A percentile compares a stretch with the other conserved stretches of the same genome.
Evolutionary conservation across 192 early-diverging fungal species (phyloP).

Genomic region (Globomyces pollinis-pini): DNA sequence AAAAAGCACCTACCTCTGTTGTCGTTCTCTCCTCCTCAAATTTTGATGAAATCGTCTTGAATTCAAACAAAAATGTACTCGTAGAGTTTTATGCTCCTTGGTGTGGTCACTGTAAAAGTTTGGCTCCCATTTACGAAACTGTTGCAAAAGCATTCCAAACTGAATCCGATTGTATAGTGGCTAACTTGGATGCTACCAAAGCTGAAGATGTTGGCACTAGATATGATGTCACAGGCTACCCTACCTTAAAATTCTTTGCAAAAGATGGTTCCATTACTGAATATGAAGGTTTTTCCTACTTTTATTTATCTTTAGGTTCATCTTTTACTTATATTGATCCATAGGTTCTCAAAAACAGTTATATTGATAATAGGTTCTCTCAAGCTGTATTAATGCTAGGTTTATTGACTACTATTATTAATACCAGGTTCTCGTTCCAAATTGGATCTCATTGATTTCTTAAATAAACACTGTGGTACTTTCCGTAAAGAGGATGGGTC

Average conservation of each 20-base stretch:
- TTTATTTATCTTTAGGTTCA: too few species aligned
- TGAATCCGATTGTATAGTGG: constrained; percentile 76
- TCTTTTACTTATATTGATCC: too few species aligned
- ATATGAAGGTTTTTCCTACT: constrained; percentile 73
- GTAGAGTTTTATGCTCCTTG: constrained; percentile 84
- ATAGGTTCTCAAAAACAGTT: too few species aligned
- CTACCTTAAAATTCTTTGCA: constrained; percentile 59
- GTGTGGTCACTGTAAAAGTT: constrained; percentile 69
- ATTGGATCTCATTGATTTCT: constrained; percentile 65
- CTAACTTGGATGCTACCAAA: constrained; percentile 80
- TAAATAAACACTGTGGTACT: constrained; percentile 79
- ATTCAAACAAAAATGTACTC: constrained; percentile 64
- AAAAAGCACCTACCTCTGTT: constrained; percentile 62
- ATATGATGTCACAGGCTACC: constrained; percentile 73
- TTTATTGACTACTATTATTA: too few species aligned
- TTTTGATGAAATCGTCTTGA: constrained; percentile 71
- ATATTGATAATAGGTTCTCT: too few species aligned
- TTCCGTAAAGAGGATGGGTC: constrained; percentile 67
- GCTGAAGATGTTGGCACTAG: constrained; percentile 53
- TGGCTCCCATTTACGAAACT: constrained; percentile 87
- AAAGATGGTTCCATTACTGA: constrained; percentile 28
- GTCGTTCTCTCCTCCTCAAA: constrained; percentile 57
- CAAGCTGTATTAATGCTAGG: too few species aligned
- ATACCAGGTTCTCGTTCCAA: too few species aligned
- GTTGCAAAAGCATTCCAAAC: constrained; percentile 70